phyloP scores from a whole-genome alignment of 768 basidiomycete species.

The Epithele typhae region DNA sequence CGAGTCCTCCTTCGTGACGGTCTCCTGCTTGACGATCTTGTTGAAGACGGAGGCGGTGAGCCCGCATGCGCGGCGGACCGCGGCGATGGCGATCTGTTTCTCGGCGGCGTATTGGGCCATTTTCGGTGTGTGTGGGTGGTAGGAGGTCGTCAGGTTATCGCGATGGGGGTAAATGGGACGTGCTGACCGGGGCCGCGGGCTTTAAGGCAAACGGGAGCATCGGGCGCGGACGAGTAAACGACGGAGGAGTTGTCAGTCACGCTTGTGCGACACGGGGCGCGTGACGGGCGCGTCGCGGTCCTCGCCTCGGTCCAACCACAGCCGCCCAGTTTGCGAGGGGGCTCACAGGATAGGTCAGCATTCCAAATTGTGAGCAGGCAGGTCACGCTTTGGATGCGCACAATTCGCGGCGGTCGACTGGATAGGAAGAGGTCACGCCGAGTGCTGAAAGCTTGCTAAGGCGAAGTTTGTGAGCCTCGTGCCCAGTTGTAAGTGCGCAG shows the following conservation, averaged over 20 bases:
- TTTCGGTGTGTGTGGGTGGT: not conserved
- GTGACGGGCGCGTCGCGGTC: not conserved
- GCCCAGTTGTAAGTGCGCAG: no score
- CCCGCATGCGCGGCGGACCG: constrained; percentile 81
- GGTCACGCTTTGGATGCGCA: constrained; percentile 2
- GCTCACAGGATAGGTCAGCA: constrained; percentile 3
- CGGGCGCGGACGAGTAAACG: constrained; percentile 3
- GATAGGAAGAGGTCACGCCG: no score
- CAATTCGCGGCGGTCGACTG: no score
- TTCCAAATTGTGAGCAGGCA: constrained; percentile 1
- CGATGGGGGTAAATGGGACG: not conserved
- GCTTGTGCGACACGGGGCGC: not conserved
- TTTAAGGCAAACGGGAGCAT: constrained; percentile 11
- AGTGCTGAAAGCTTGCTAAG: no score
- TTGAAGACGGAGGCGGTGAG: constrained; percentile 86
- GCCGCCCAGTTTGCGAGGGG: not conserved
- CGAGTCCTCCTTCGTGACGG: constrained; percentile 87
- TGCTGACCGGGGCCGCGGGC: constrained; percentile 7
- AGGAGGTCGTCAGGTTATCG: not conserved
- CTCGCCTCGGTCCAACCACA: not conserved
- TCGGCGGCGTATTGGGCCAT: constrained; percentile 48
- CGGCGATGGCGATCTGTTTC: constrained; percentile 77
- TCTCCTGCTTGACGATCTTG: constrained; percentile 80
- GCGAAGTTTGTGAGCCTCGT: no score
- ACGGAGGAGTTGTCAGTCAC: not conserved